A percentile compares a stretch with the other conserved stretches of the same genome.
These are phyloP conservation scores for Globisporangium viniferum DNA, from an alignment of 352 stramenopile genomes.

Conservation along the genomic window DNA sequence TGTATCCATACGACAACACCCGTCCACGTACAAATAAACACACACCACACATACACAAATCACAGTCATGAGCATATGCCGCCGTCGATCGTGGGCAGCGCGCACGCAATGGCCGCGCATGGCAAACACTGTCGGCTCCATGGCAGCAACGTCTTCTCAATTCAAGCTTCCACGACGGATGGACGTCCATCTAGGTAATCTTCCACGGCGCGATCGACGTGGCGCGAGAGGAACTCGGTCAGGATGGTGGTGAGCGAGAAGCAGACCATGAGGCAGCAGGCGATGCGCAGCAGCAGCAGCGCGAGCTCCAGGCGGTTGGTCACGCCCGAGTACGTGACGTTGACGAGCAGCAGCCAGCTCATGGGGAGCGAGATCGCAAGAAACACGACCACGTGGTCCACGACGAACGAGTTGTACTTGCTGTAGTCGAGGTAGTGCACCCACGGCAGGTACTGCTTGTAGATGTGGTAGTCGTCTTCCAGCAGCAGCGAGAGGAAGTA, in stretches of 20 bases:
- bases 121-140: too few relatives aligned
- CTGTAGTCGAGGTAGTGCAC: conserved; percentile 52
- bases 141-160: too few relatives aligned
- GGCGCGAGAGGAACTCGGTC: conserved; percentile 69
- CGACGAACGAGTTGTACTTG: conserved; percentile 69
- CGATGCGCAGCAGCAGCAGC: conserved; percentile 54
- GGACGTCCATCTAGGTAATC: too few relatives aligned
- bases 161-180: too few relatives aligned
- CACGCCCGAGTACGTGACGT: conserved; percentile 60
- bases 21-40: too few relatives aligned
- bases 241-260: conserved; percentile 72
- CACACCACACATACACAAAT: too few relatives aligned
- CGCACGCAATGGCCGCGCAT: too few relatives aligned
- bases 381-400: conserved; percentile 70
- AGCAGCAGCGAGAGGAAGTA: conserved; percentile 56
- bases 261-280: conserved; percentile 62
- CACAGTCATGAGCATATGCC: too few relatives aligned
- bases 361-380: conserved; percentile 57
- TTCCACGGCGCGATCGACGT: conserved; percentile 52
- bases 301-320: conserved; percentile 44
- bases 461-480: conserved; percentile 48
- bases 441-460: conserved; percentile 52
- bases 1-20: too few relatives aligned
- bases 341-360: conserved; percentile 62
- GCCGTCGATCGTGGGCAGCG: too few relatives aligned